Conservation (phyloP, 306 rosid species). For the Prunus salicina region DNA sequence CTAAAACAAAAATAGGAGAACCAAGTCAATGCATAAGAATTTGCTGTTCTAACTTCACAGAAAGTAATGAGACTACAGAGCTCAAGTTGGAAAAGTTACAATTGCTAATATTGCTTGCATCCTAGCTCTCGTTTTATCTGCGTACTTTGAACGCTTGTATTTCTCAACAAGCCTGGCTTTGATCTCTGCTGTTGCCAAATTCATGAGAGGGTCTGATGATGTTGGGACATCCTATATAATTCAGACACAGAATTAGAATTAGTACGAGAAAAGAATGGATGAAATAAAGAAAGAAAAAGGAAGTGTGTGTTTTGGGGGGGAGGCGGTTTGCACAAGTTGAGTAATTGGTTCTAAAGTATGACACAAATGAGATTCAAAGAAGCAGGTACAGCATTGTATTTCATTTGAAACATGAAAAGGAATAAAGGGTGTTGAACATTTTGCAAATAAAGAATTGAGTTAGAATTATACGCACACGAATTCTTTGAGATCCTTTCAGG, state of each 20-base stretch:
- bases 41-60: background rate
- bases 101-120: conserved; percentile 62
- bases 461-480: conserved; percentile 43
- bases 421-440: background rate
- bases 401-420: background rate
- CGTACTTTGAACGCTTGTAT: conserved; percentile 65
- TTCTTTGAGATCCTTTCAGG: conserved; percentile 75
- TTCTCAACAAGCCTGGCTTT: conserved; percentile 71
- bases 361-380: background rate
- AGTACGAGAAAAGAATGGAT: background rate
- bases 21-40: background rate
- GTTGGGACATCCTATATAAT: conserved; percentile 60
- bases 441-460: background rate
- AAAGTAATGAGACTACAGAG: background rate
- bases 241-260: conserved; percentile 11
- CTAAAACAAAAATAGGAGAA: background rate
- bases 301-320: background rate
- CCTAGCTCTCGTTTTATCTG: conserved; percentile 49
- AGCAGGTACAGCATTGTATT: background rate
- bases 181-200: conserved; percentile 75
- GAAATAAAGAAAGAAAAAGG: background rate
- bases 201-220: conserved; percentile 76
- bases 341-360: background rate
- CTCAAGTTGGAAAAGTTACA: conserved; percentile 39
- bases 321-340: too few species aligned